Percentiles rank a stretch among this genome's conserved stretches.
phyloP scores from a whole-genome alignment of 768 basidiomycete species.

The Mycena alexandri region DNA sequence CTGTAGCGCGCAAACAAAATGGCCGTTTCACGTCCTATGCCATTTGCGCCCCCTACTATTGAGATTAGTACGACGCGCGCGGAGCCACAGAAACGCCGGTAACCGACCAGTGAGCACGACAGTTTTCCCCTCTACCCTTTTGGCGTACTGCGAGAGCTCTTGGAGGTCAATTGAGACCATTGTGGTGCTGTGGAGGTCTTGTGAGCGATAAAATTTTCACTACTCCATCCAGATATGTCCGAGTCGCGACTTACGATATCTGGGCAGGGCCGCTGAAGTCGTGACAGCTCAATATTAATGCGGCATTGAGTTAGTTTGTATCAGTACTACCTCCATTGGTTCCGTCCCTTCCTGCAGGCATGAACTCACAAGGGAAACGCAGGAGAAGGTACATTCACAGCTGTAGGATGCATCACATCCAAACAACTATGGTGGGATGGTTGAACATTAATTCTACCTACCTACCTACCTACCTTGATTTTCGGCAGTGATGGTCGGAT shows the following conservation, averaged over 20 bases:
- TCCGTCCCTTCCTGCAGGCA: constrained; percentile 11
- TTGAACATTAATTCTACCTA: too few relatives aligned
- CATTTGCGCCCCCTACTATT: constrained; percentile 60
- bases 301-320: constrained; percentile 12
- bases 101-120: constrained; percentile 65
- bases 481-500: constrained; percentile 13
- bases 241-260: constrained; percentile 12
- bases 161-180: constrained; percentile 38
- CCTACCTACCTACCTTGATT: too few relatives aligned
- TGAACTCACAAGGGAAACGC: constrained; percentile 10
- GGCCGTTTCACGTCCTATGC: constrained; percentile 67
- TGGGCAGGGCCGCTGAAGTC: constrained; percentile 13
- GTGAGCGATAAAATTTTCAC: constrained; percentile 5
- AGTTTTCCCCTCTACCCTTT: constrained; percentile 61
- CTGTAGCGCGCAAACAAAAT: constrained; percentile 64
- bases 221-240: constrained; percentile 14
- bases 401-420: constrained; percentile 12
- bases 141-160: too few relatives aligned
- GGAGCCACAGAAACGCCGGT: constrained; percentile 1
- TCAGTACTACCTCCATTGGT: constrained; percentile 15
- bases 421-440: constrained; percentile 16
- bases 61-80: constrained; percentile 16
- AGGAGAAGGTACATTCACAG: constrained; percentile 11
- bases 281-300: constrained; percentile 15
- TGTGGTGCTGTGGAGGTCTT: constrained; percentile 12